Base-by-base conservation (phyloP, 2,329 filamentous ascomycete genomes). In the Venturia pyrina region DNA sequence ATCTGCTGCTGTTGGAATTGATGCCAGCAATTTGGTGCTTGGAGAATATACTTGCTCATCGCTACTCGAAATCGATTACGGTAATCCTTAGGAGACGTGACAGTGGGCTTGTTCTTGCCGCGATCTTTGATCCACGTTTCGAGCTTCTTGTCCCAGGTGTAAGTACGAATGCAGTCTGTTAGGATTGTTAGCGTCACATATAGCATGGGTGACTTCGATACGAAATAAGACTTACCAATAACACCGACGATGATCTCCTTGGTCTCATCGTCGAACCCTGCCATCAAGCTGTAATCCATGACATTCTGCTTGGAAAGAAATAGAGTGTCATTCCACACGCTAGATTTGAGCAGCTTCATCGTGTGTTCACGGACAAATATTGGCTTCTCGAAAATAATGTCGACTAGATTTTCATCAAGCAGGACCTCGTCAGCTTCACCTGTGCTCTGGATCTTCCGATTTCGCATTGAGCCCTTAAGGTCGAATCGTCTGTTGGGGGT, bases 131-230 rank as follows among this genome's bases (percentile, higher is more conserved):
- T 97, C 95, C 95, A 99, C 65, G 89, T 95, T 79, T 99, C 95
- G n/a, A 99, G 85, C 75, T 97, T 97, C 82, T 99, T 99, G 80
- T 99, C 95, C 92, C 95, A 99, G 0, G 95, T 99, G 75, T 98
- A 99, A 0, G 95, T 99, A 65, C 95, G 87, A 70, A 99, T 98
- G 75, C 95, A 98, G 75, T 99, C 93, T 73, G 24, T 40, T 53
- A 63, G n/a, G 66, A 40, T 48, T 10, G 19, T 59, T 59, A 68
- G 63, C 67, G 60, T 68, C 15, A 57, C 7, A 43, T 21, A 63
- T 28, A 32, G 59, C 53, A 60, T 37, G 15, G 48, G 11, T 48
- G 57, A 5, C 57, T 3, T 40, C 34, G 40, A 43, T 8, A 64
- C 50, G 64, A 46, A 46, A 44, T 32, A 43, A 56, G 15, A n/a